Base-by-base conservation (phyloP, 2,329 filamentous ascomycete genomes). In the Botrytis medusae region DNA sequence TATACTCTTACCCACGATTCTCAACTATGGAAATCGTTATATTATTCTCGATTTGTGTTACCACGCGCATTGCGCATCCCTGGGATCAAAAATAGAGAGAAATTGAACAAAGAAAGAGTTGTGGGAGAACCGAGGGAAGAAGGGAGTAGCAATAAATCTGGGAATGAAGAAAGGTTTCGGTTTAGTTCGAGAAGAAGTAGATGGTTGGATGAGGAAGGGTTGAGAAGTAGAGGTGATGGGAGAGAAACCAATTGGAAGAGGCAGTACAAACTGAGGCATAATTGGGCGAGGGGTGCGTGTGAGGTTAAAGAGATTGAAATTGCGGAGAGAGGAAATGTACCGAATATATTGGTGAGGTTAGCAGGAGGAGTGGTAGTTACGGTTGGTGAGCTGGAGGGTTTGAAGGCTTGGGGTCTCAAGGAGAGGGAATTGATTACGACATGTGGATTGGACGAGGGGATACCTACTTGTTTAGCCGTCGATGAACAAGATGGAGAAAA, bases 1-100 rank as follows among this genome's bases (percentile, higher is more conserved):
- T 86, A 90, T 77, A 86, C 86, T 57, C 87, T 98, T 29, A 88
- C 93, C 12, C 87, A 88, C 72, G 96, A 98, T 82, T 92, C 92
- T 0, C 94, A 98, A 81, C 84, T 98, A 73, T 99, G 96, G 96
- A 96, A 95, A 81, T 87, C 88, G 22, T 89, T 94, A 68, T 99
- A 97, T 83, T 97, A 97, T 83, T 87, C 90, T 40, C 91, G 92
- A 75, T 98, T 97, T 82, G 93, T 98, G 44, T 87, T 93, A 51
- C 94, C 94, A 57, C 89, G 94, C 79, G 92, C 92, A 51, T 87
- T 92, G 77, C 89, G 92, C 73, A 90, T 95, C 72, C 92, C 93
- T 0, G 91, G 92, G 34, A 87, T 92, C 48, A 87, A 84, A 78
- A 84, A 84, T 54, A 77, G 81, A 51, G 73, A 76, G 20, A 68